Percentiles rank a stretch among this genome's conserved stretches.
Conservation (phyloP, 176 grass and related monocot genomes). For the Raddia distichophylla region DNA sequence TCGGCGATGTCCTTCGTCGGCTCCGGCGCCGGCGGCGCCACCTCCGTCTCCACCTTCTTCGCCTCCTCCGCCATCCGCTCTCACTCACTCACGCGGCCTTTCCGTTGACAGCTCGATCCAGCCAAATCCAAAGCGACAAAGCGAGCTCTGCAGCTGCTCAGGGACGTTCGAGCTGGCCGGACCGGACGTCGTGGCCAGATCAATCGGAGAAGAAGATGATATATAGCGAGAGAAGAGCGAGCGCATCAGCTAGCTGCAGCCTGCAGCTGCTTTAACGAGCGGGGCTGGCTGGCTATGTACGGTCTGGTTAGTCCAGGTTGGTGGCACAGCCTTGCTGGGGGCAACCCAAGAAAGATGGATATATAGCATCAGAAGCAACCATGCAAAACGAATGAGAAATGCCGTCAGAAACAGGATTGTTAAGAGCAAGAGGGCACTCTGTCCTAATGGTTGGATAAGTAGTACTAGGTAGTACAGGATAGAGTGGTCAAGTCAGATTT, state of each 20-base stretch:
- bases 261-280: background rate
- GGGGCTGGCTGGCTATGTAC: background rate
- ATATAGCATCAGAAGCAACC: background rate
- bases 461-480: too few species aligned
- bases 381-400: background rate
- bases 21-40: conserved; percentile 4
- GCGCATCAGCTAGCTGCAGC: background rate
- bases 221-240: background rate
- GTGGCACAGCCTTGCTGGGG: background rate
- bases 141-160: background rate
- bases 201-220: background rate
- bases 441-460: too few species aligned
- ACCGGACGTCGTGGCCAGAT: background rate
- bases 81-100: conserved; percentile 18
- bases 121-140: background rate
- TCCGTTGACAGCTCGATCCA: background rate
- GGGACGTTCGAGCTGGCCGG: conserved; percentile 4
- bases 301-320: conserved; percentile 22
- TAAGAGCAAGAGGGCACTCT: too few species aligned
- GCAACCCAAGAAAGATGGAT: background rate
- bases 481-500: too few species aligned
- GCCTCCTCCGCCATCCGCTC: conserved; percentile 48
- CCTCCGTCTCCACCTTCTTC: conserved; percentile 39
- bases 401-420: background rate
- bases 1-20: conserved; percentile 50